phyloP scores from a whole-genome alignment of 148 eudicot species.

The Talinum fruticosum region DNA sequence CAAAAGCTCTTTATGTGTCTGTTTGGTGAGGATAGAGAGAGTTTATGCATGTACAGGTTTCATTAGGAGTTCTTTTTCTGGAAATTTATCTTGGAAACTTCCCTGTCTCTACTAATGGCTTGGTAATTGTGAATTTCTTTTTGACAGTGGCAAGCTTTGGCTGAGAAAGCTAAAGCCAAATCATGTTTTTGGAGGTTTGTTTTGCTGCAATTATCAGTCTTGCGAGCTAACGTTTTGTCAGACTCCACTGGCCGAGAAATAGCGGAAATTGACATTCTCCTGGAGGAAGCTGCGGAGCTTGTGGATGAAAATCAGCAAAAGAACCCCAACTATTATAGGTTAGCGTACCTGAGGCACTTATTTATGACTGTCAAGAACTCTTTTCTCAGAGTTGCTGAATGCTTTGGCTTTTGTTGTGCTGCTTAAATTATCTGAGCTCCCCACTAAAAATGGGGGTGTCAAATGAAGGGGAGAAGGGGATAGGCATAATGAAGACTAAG shows the following conservation, averaged over 20 bases:
- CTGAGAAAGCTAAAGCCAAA: slow-evolving; percentile 64
- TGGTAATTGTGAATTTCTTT: slow-evolving; percentile 13
- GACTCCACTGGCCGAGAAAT: slow-evolving; percentile 56
- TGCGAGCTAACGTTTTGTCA: slow-evolving; percentile 65
- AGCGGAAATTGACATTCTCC: slow-evolving; percentile 76
- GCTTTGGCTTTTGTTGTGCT: background rate
- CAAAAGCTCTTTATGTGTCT: no score
- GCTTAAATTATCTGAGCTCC: background rate
- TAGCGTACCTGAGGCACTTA: background rate
- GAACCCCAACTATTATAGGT: slow-evolving; percentile 96
- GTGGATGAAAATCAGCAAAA: slow-evolving; percentile 76
- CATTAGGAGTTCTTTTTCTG: background rate
- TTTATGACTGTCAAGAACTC: background rate
- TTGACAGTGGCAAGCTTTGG: slow-evolving; percentile 86
- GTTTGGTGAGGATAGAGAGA: no score
- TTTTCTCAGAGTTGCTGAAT: background rate
- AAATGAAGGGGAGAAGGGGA: background rate
- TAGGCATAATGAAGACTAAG: background rate
- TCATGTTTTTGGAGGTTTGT: slow-evolving; percentile 97
- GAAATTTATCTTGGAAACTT: background rate
- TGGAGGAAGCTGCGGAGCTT: slow-evolving; percentile 99
- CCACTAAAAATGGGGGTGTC: background rate
- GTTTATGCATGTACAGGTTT: background rate
- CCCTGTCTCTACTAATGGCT: background rate
- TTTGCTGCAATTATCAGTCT: slow-evolving; percentile 70